A percentile compares a stretch with the other conserved stretches of the same genome.
These are phyloP conservation scores for Giardia duodenalis DNA, from an alignment of 208 protist genomes.

Conservation along the genomic window DNA sequence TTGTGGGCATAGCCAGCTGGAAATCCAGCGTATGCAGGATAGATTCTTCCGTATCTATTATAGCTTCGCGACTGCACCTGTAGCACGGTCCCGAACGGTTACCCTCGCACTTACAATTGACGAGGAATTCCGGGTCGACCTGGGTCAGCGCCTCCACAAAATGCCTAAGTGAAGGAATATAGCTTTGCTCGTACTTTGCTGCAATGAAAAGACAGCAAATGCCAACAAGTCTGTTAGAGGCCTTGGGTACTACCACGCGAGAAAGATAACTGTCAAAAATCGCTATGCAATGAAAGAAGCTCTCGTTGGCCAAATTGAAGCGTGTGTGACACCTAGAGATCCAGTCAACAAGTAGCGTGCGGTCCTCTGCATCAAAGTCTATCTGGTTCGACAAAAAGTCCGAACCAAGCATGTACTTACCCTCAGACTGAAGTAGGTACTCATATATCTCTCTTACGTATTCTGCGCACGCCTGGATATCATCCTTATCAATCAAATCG, in stretches of 20 bases:
- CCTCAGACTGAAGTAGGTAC: background rate
- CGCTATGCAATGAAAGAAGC: constrained; percentile 21
- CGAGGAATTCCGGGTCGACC: no score
- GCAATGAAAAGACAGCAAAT: constrained; percentile 25
- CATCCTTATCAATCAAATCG: background rate
- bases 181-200: constrained; percentile 21
- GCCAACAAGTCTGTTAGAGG: background rate
- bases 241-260: background rate
- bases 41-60: background rate
- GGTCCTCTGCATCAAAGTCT: background rate
- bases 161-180: constrained; percentile 23
- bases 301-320: constrained; percentile 26
- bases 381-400: background rate
- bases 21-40: constrained; percentile 25
- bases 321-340: background rate
- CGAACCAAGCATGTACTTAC: background rate
- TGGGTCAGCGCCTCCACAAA: background rate
- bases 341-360: constrained; percentile 12
- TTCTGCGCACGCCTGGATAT: constrained; percentile 26
- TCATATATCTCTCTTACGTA: constrained; percentile 25
- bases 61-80: background rate
- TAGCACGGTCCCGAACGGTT: background rate
- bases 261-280: background rate
- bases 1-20: background rate
- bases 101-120: background rate